phyloP scores from a whole-genome alignment of 2,329 filamentous ascomycete species.

The Aspergillus fumigatiaffinis region DNA sequence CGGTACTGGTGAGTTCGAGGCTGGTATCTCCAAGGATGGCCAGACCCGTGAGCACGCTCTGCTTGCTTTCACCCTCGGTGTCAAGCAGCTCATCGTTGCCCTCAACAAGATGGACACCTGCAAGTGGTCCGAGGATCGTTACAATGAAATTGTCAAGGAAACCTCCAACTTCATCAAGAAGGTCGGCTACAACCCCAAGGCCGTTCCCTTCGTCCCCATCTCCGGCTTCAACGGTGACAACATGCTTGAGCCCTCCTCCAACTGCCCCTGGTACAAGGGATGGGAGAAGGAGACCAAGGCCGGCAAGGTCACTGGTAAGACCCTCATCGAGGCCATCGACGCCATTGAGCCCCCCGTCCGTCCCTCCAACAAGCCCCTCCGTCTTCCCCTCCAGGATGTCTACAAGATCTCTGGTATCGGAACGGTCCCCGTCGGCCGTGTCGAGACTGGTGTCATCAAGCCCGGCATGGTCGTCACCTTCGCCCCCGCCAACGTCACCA shows the following conservation, averaged over 20 bases:
- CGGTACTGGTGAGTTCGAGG: slow-evolving; percentile 99
- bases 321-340: slow-evolving; percentile 98
- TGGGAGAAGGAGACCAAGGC: slow-evolving; percentile 98
- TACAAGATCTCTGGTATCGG: slow-evolving; percentile 99
- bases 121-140: slow-evolving; percentile 96
- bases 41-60: slow-evolving; percentile 99
- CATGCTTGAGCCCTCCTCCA: slow-evolving; percentile 86
- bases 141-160: slow-evolving; percentile 99
- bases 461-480: slow-evolving; percentile 85
- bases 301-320: slow-evolving; percentile 86
- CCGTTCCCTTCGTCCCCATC: slow-evolving; percentile 97
- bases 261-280: slow-evolving; percentile 99
- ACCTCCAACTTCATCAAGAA: slow-evolving; percentile 99
- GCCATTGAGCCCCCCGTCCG: slow-evolving; percentile 87
- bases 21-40: slow-evolving; percentile 99
- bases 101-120: slow-evolving; percentile 99
- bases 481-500: slow-evolving; percentile 97
- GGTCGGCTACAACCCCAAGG: slow-evolving; percentile 99
- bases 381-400: slow-evolving; percentile 99
- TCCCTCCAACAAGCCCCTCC: slow-evolving; percentile 98
- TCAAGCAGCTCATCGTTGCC: slow-evolving; percentile 99
- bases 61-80: slow-evolving; percentile 99
- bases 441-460: slow-evolving; percentile 98
- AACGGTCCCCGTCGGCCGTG: slow-evolving; percentile 99
- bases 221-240: slow-evolving; percentile 99